Evolutionary conservation across 2,329 filamentous ascomycete genomes (phyloP), one percentile per base, ranked within the genome.

Genomic region (Monilinia polystroma): DNA sequence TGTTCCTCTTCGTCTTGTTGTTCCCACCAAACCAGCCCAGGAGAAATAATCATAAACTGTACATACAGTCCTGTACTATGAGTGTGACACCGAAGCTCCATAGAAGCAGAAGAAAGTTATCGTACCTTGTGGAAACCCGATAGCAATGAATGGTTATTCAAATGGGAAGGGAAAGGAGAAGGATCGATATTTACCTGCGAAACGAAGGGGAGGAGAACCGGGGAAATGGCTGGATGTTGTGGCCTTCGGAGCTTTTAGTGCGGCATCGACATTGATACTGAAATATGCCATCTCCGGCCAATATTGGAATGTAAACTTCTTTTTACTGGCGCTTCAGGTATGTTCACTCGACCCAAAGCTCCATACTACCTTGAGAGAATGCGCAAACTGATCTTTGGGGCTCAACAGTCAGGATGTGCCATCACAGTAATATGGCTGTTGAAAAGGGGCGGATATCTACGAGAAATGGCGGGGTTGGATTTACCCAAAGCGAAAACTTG

Each of bases 261-360:
- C 58, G 3, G 4, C 63, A 43, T 26, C 63, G 16, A 58, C 49
- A 16, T 63, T 29, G 18, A 62, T 51, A 16, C 35, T 54, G 64
- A 66, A 66, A 51, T 63, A 55, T 54, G 64, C 64, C 12, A 12
- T 66, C 38, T 63, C 57, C 18, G 64, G 64, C 18, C 35, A 35
- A 29, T 66, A 66, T 45, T 66, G 64, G 64, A 66, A 66, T 26
- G 6, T 66, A 29, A 66, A 66, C 23, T 66, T 66, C 32, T 66
- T 66, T 20, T 51, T 66, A 52, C 51, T 66, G 64, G 51, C 49
- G 41, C 35, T 66, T 12, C 64, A 66, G 64, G 64, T 66, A 63
- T 29, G 58, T 41, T 64, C 41, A 8, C 2, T 43, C 18, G 18
- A n/a, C 18, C 14, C 26, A 32, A 43, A 29, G 23, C 45, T 41